Evolutionary conservation across 1,284 basidiomycete genomes (phyloP), one percentile per base, ranked within the genome.

Genomic region (Leccinum angustisporum): DNA sequence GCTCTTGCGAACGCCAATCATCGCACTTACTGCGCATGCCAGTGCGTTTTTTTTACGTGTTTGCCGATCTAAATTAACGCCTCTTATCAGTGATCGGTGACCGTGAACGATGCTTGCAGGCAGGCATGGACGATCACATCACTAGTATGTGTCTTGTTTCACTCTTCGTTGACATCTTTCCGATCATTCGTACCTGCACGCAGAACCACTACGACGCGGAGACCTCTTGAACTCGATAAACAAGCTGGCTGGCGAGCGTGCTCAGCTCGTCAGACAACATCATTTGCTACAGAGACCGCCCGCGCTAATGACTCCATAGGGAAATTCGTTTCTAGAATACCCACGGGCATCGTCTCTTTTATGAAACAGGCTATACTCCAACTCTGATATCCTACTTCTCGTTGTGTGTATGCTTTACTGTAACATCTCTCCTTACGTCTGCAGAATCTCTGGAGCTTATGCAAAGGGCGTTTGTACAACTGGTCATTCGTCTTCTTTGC

Each of bases 21-120:
- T 99, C 68, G 97, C 97, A 0, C 81, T 99, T 38, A 98, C 96
- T 0, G 94, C 94, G 11, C 92, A 94, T 77, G 92, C 92, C 64
- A 93, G 90, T 92, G 67, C 70, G 90, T 87, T 31, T 38, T n/a
- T 21, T 48, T 57, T 43, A 33, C 11, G 9, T 55, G 25, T 11
- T 43, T 31, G 16, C 36, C 38, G 33, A 57, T 43, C 2, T 34
- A 54, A 63, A 14, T 65, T 68, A 46, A 62, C 57, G 62, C 30
- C 75, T 72, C 0, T 27, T 62, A 64, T 71, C 76, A 85, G 95
- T 97, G 95, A 94, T 97, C 71, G 95, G 95, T 68, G 95, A 98
- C 75, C 86, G 94, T 61, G 95, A 98, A 76, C 83, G 94, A 61
- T 98, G 94, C 76, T 79, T 97, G 69, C 88, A 94, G 70, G 95